A percentile compares a stretch with the other conserved stretches of the same genome.
These are phyloP conservation scores for Cordyceps pruinosa DNA, from an alignment of 2,329 filamentous ascomycete species.

Conservation along the genomic window DNA sequence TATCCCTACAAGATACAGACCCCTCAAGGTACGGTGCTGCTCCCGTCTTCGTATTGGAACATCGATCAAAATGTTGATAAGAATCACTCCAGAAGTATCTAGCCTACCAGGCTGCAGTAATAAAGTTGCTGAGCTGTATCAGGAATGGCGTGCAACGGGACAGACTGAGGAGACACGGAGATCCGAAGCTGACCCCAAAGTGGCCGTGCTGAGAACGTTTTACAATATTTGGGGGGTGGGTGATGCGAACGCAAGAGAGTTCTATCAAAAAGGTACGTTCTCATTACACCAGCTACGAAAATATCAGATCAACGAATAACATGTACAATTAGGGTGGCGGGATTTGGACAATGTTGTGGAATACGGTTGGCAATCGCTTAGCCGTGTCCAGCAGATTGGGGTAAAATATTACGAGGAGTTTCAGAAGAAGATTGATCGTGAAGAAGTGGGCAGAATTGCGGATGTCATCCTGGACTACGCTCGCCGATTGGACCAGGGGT, in stretches of 20 bases:
- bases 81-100: conserved; percentile 44
- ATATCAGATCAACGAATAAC: background rate
- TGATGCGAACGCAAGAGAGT: conserved; percentile 70
- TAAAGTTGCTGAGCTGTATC: conserved; percentile 72
- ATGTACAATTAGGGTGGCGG: conserved; percentile 52
- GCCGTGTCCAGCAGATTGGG: conserved; percentile 83
- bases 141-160: conserved; percentile 61
- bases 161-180: conserved; percentile 56
- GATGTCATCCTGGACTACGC: conserved; percentile 59
- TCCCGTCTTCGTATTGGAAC: background rate
- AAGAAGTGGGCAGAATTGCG: conserved; percentile 66
- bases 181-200: conserved; percentile 55
- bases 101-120: conserved; percentile 71
- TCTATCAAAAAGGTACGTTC: conserved; percentile 57
- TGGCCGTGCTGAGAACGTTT: conserved; percentile 62
- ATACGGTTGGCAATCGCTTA: conserved; percentile 67
- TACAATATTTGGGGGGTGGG: conserved; percentile 91
- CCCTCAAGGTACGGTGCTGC: conserved; percentile 29
- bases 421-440: conserved; percentile 58
- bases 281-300: background rate
- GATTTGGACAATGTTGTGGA: conserved; percentile 83
- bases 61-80: too few relatives aligned
- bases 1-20: conserved; percentile 55
- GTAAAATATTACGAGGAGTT: conserved; percentile 93
- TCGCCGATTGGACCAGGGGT: conserved; percentile 49